Evolutionary conservation across 2,329 filamentous ascomycete genomes (phyloP).

Genomic region (Scedosporium dehoogii): DNA sequence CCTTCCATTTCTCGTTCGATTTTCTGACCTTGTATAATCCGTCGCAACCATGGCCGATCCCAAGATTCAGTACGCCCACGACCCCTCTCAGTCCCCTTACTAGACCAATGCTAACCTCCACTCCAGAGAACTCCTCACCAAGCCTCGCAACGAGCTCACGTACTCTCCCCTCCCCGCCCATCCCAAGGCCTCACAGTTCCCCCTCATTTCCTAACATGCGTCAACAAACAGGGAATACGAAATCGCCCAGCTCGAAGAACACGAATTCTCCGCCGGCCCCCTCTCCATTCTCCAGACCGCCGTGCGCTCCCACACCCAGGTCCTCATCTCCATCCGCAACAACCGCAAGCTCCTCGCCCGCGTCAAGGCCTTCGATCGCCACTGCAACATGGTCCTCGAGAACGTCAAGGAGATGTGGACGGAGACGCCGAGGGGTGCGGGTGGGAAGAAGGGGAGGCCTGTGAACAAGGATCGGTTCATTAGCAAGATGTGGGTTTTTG

Average conservation of each 20-base stretch:
- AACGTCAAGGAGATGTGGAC: slow-evolving; percentile 99
- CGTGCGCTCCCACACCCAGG: slow-evolving; percentile 87
- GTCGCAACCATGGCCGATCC: slow-evolving; percentile 46
- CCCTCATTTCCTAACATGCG: slow-evolving; percentile 11
- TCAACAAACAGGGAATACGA: slow-evolving; percentile 69
- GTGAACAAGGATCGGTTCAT: slow-evolving; percentile 99
- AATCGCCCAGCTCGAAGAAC: slow-evolving; percentile 59
- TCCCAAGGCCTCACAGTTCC: slow-evolving; percentile 12
- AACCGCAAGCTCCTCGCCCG: slow-evolving; percentile 95
- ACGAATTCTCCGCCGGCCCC: slow-evolving; percentile 43
- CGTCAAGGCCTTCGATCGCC: slow-evolving; percentile 96
- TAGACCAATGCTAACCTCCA: slow-evolving; percentile 17
- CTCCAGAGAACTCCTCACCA: slow-evolving; percentile 72
- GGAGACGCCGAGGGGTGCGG: slow-evolving; percentile 72
- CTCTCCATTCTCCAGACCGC: slow-evolving; percentile 94
- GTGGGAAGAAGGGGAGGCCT: slow-evolving; percentile 77
- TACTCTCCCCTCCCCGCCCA: slow-evolving; percentile 36
- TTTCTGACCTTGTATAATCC: background rate
- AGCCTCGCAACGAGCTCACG: slow-evolving; percentile 86
- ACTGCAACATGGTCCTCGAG: slow-evolving; percentile 98
- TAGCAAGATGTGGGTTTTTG: slow-evolving; percentile 73
- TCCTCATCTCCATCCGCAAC: slow-evolving; percentile 94
- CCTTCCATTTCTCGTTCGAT: background rate
- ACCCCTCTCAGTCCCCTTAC: background rate
- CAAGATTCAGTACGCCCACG: slow-evolving; percentile 56